These are phyloP conservation scores for Apium graveolens DNA, from an alignment of 129 eudicot species.

Conservation along the genomic window DNA sequence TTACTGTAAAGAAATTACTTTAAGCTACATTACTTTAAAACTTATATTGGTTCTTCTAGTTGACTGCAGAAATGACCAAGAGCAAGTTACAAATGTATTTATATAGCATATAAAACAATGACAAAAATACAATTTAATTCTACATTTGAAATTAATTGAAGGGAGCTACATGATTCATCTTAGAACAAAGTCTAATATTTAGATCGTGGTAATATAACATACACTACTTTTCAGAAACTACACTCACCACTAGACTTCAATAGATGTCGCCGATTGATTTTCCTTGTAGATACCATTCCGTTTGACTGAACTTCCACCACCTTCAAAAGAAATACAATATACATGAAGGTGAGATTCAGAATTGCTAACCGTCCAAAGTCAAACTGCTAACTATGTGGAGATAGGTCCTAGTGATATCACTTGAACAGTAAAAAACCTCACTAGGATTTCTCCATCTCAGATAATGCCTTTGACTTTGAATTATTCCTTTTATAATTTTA, in stretches of 20 bases:
- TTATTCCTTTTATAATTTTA: not conserved
- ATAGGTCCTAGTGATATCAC: not conserved
- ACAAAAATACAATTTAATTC: not conserved
- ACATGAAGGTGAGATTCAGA: slow-evolving; percentile 13
- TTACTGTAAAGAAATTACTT: not conserved
- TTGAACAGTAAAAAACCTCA: not conserved
- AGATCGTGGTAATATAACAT: not conserved
- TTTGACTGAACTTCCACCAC: slow-evolving; percentile 84
- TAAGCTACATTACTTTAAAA: not conserved
- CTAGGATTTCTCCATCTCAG: not conserved
- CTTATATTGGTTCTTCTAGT: not conserved
- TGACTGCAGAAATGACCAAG: not conserved
- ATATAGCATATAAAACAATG: not conserved
- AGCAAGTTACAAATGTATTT: not conserved
- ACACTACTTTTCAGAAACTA: not conserved
- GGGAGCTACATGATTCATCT: not conserved
- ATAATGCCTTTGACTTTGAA: not conserved
- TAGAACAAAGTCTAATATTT: not conserved
- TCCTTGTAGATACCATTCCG: slow-evolving; percentile 74
- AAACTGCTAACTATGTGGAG: not conserved
- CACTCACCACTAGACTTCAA: slow-evolving; percentile 88
- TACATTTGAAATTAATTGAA: not conserved
- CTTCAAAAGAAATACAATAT: slow-evolving; percentile 29
- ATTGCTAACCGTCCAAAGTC: not conserved
- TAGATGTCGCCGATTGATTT: slow-evolving; percentile 69